These are phyloP conservation scores for Sporothrix pseudoabietina DNA, from an alignment of 2,329 filamentous ascomycete species.

Conservation along the genomic window DNA sequence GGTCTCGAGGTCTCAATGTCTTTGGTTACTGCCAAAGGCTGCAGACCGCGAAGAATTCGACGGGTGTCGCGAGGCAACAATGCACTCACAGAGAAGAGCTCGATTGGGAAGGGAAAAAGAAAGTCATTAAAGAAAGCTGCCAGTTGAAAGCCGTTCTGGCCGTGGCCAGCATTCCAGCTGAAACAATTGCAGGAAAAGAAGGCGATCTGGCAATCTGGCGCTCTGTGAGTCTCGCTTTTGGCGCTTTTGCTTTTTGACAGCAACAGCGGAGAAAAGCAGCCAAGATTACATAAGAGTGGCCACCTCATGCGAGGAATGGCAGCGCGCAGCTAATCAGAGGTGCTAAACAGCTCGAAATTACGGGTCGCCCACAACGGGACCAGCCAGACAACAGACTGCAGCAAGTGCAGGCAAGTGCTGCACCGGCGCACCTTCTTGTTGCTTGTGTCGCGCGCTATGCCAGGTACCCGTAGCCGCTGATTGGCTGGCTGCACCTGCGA, in stretches of 20 bases:
- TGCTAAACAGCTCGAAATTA: slow-evolving; percentile 2
- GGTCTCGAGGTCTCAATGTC: not conserved
- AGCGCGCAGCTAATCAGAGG: not conserved
- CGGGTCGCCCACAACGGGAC: not conserved
- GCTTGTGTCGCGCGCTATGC: slow-evolving; percentile 17
- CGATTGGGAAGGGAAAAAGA: not conserved
- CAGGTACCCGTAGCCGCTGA: slow-evolving; percentile 23
- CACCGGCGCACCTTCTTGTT: slow-evolving; percentile 2
- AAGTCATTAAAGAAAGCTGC: not conserved
- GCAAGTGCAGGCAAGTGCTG: not conserved
- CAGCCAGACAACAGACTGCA: slow-evolving; percentile 15
- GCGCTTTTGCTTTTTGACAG: not conserved
- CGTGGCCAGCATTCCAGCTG: not conserved
- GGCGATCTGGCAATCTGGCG: not conserved
- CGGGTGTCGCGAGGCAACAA: not conserved
- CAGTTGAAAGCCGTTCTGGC: not conserved
- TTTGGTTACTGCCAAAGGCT: not conserved
- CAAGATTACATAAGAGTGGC: slow-evolving; percentile 16
- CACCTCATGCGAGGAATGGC: not conserved
- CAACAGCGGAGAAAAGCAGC: not conserved
- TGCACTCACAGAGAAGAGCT: not conserved
- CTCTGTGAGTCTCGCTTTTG: not conserved
- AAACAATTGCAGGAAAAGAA: not conserved
- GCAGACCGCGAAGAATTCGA: not conserved
- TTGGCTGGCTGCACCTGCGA: slow-evolving; percentile 23